These are phyloP conservation scores for Apiotrichum domesticum DNA, from an alignment of 1,284 basidiomycete genomes.

Conservation along the genomic window DNA sequence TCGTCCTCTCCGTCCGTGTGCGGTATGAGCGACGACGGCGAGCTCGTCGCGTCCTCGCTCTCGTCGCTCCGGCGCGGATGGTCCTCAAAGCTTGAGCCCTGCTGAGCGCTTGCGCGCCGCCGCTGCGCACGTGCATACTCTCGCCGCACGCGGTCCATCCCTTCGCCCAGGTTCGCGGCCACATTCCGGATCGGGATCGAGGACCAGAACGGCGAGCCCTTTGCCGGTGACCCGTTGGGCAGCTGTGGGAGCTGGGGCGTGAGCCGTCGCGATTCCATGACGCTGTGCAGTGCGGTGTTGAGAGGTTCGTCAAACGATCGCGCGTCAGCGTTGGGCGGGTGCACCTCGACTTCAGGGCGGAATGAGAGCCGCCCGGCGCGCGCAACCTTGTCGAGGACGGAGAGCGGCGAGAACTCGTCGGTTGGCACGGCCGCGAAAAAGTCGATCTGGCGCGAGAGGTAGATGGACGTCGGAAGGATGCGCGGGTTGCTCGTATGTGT, in stretches of 20 bases:
- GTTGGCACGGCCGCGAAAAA: constrained; percentile 64
- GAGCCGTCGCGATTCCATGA: constrained; percentile 52
- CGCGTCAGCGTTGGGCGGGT: constrained; percentile 17
- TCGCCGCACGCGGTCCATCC: constrained; percentile 33
- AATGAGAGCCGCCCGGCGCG: constrained; percentile 60
- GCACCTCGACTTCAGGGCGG: constrained; percentile 63
- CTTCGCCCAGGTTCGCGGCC: constrained; percentile 36
- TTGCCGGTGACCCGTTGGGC: constrained; percentile 57
- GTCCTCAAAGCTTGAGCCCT: constrained; percentile 40
- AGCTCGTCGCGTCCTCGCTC: constrained; percentile 21
- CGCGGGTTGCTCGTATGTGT: constrained; percentile 58
- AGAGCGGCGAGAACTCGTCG: constrained; percentile 71
- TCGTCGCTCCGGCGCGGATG: constrained; percentile 17
- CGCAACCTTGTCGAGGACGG: constrained; percentile 60
- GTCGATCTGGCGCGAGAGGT: constrained; percentile 71
- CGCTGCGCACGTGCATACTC: constrained; percentile 34
- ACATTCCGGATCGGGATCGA: constrained; percentile 40
- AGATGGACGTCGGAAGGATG: constrained; percentile 65
- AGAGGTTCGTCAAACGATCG: constrained; percentile 69
- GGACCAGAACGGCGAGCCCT: constrained; percentile 21
- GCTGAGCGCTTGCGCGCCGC: constrained; percentile 16
- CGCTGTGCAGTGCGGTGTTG: constrained; percentile 62
- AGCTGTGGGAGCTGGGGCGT: constrained; percentile 62
- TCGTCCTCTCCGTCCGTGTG: constrained; percentile 22
- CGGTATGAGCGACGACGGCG: constrained; percentile 27